Conservation (phyloP, 805 yeast genomes). For the Lachancea mirantina region DNA sequence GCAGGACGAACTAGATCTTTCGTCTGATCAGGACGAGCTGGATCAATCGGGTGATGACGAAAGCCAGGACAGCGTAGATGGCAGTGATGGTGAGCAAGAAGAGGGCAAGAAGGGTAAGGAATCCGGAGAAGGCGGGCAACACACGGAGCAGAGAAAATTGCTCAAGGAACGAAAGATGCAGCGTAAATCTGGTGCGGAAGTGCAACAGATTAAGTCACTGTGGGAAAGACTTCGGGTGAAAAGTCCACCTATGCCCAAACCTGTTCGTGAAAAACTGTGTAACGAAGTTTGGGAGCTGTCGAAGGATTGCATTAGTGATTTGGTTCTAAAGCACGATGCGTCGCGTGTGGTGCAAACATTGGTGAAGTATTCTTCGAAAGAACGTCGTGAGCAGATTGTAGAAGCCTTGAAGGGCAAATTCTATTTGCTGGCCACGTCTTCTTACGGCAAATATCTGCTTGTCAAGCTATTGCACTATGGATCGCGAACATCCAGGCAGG, state of each 20-base stretch:
- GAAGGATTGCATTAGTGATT: constrained; percentile 68
- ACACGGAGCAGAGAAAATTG: constrained; percentile 73
- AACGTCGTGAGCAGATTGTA: constrained; percentile 66
- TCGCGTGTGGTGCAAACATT: constrained; percentile 93
- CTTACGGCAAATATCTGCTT: constrained; percentile 88
- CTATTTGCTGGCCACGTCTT: constrained; percentile 78
- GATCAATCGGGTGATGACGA: constrained; percentile 27
- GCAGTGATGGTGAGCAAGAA: constrained; percentile 24
- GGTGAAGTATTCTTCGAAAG: constrained; percentile 76
- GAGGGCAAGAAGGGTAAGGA: constrained; percentile 26
- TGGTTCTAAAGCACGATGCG: constrained; percentile 92
- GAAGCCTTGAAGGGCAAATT: constrained; percentile 63
- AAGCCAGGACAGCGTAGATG: constrained; percentile 17
- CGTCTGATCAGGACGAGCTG: constrained; percentile 17
- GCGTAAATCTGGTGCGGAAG: constrained; percentile 81
- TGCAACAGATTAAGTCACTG: constrained; percentile 72
- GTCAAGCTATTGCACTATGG: constrained; percentile 91
- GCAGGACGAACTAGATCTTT: constrained; percentile 6
- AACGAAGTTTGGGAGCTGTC: constrained; percentile 81
- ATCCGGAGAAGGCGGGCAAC: constrained; percentile 47
- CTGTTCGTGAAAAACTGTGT: constrained; percentile 66
- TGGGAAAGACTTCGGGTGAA: constrained; percentile 92
- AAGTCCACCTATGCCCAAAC: constrained; percentile 71
- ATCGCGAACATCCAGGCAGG: constrained; percentile 65
- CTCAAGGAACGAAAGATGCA: constrained; percentile 77